Percentiles rank a stretch among this genome's conserved stretches.
phyloP scores from a whole-genome alignment of 257 asterid species.

The Jaltomata sinuosa region DNA sequence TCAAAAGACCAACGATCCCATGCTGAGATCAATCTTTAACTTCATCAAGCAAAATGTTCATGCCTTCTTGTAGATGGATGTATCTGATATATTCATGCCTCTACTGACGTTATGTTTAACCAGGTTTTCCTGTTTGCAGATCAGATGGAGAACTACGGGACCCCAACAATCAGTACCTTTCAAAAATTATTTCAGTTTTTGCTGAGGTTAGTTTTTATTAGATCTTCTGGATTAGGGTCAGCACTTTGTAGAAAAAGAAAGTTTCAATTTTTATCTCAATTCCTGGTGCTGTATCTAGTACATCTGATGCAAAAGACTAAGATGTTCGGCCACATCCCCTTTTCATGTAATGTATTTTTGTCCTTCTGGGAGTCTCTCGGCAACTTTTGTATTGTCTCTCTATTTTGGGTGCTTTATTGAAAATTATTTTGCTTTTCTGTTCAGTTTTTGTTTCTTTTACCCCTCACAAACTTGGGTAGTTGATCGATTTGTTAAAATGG shows the following conservation, averaged over 20 bases:
- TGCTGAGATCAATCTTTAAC: no score
- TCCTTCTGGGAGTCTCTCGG: background rate
- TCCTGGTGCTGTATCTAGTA: background rate
- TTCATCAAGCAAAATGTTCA: no score
- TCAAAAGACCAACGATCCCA: no score
- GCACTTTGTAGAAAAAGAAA: background rate
- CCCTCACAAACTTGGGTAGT: background rate
- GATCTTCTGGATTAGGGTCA: background rate
- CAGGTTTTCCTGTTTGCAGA: background rate
- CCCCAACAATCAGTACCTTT: constrained; percentile 4
- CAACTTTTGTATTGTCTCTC: background rate
- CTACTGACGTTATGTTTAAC: background rate
- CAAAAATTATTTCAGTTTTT: background rate
- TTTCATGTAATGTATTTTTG: background rate
- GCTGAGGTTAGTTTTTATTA: background rate
- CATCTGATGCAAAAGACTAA: background rate
- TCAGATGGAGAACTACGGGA: background rate
- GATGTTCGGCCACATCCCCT: background rate
- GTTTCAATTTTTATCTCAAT: background rate
- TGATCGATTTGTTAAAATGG: background rate
- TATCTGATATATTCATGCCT: background rate
- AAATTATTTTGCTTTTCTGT: no score
- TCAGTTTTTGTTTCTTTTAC: no score
- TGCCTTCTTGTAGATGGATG: background rate
- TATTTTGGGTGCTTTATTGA: no score